Percentiles rank a stretch among this genome's conserved stretches.
Conservation (phyloP, 2,329 filamentous ascomycete genomes). For the Claviceps arundinis region DNA sequence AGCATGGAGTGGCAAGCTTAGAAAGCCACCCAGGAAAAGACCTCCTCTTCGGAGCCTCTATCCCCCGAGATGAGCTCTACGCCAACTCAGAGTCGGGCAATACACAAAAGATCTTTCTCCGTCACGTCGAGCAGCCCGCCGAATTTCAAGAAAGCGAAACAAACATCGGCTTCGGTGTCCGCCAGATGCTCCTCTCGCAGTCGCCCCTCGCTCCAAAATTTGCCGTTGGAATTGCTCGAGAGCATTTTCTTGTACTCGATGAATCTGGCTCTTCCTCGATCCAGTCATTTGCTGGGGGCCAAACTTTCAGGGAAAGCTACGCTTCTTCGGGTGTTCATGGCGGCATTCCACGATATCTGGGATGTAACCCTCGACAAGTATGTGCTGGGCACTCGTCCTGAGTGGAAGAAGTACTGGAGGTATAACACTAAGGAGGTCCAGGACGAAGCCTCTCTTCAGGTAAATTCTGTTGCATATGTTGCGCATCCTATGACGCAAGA, state of each 20-base stretch:
- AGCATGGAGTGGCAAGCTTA: too few relatives aligned
- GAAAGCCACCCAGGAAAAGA: background rate
- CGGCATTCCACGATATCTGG: too few relatives aligned
- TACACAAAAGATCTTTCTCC: constrained; percentile 19
- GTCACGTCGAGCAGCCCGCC: background rate
- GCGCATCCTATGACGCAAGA: background rate
- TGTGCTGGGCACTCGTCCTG: background rate
- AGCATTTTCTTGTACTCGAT: constrained; percentile 35
- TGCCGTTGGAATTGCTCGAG: constrained; percentile 42
- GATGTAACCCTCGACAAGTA: constrained; percentile 13
- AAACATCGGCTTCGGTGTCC: background rate
- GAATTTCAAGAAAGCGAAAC: constrained; percentile 14
- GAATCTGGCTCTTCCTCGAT: constrained; percentile 9
- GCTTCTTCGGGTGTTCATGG: constrained; percentile 11
- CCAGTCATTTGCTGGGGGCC: constrained; percentile 29
- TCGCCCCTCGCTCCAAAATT: constrained; percentile 17
- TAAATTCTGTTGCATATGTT: too few relatives aligned
- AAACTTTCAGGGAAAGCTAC: constrained; percentile 30
- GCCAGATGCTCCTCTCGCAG: constrained; percentile 1
- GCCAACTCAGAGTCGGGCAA: constrained; percentile 34
- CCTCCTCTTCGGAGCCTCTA: background rate
- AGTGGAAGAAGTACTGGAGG: too few relatives aligned
- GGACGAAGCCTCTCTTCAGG: too few relatives aligned
- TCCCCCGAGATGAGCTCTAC: constrained; percentile 30
- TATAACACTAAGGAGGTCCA: too few relatives aligned